A percentile compares a stretch with the other conserved stretches of the same genome.
These are phyloP conservation scores for Sphaerulina vaccinii DNA, from an alignment of 2,329 filamentous ascomycete species.

Conservation along the genomic window DNA sequence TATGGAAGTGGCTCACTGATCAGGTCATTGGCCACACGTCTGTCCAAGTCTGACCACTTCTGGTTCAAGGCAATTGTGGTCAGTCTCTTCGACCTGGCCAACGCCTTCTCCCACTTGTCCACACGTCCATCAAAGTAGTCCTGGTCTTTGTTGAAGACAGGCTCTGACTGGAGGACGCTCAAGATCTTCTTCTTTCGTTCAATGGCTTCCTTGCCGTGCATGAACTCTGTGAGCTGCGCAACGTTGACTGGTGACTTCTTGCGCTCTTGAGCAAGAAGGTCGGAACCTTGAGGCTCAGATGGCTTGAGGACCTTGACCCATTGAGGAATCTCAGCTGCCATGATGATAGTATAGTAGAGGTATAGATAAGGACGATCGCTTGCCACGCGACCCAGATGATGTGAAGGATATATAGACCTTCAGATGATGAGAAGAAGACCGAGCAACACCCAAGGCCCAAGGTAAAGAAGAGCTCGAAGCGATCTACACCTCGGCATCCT, in stretches of 20 bases:
- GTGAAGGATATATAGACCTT: constrained; percentile 11
- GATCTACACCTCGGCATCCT: background rate
- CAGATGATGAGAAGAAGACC: constrained; percentile 14
- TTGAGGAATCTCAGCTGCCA: constrained; percentile 48
- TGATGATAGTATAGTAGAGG: constrained; percentile 9
- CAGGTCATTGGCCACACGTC: constrained; percentile 63
- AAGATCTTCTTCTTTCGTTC: constrained; percentile 61
- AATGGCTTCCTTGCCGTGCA: constrained; percentile 66
- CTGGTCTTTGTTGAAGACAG: constrained; percentile 73
- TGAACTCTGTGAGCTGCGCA: constrained; percentile 64
- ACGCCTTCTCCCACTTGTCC: constrained; percentile 66
- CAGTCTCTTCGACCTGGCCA: constrained; percentile 69
- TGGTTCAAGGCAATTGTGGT: constrained; percentile 65
- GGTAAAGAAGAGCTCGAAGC: background rate
- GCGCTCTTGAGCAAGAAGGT: constrained; percentile 68
- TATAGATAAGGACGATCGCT: background rate
- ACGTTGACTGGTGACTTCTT: constrained; percentile 66
- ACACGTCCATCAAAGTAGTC: constrained; percentile 72
- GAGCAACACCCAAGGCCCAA: background rate
- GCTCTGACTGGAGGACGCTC: constrained; percentile 63
- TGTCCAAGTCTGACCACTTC: constrained; percentile 66
- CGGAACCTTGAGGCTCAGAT: constrained; percentile 65
- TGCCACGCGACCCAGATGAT: background rate
- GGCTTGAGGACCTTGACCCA: constrained; percentile 69
- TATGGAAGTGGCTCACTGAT: constrained; percentile 73